phyloP scores from a whole-genome alignment of 2,329 filamentous ascomycete species.

The Phialemonium atrogriseum region DNA sequence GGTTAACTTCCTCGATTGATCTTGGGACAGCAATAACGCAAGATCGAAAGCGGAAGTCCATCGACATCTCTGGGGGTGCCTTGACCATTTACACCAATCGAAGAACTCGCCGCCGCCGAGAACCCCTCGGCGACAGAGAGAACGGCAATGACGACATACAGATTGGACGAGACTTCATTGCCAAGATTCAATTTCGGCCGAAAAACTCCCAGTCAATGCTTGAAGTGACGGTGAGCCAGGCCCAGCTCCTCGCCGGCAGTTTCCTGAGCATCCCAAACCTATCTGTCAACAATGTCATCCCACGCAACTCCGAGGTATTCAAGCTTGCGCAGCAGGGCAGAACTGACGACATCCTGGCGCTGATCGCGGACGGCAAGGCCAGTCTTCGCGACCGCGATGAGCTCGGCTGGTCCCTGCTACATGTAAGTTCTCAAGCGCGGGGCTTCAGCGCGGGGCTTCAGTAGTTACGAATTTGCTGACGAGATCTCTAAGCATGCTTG shows the following conservation, averaged over 20 bases:
- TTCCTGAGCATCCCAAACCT: background rate
- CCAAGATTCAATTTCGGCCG: background rate
- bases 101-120: background rate
- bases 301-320: background rate
- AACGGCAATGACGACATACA: no score
- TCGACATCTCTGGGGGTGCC: background rate
- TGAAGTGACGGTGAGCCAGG: background rate
- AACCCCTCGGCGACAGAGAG: background rate
- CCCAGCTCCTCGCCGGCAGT: background rate
- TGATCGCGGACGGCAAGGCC: background rate
- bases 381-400: background rate
- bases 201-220: background rate
- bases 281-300: background rate
- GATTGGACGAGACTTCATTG: slow-evolving; percentile 1
- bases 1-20: no score
- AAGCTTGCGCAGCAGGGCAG: background rate
- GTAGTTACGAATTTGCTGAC: no score
- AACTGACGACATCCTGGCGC: background rate
- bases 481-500: no score
- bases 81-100: background rate
- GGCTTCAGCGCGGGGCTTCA: no score
- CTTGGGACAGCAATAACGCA: no score
- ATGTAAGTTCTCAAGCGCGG: slow-evolving; percentile 1
- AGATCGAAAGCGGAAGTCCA: background rate
- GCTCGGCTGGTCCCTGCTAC: background rate